Base-by-base conservation (phyloP, 2,329 filamentous ascomycete species). In the Cyphellophora europaea region DNA sequence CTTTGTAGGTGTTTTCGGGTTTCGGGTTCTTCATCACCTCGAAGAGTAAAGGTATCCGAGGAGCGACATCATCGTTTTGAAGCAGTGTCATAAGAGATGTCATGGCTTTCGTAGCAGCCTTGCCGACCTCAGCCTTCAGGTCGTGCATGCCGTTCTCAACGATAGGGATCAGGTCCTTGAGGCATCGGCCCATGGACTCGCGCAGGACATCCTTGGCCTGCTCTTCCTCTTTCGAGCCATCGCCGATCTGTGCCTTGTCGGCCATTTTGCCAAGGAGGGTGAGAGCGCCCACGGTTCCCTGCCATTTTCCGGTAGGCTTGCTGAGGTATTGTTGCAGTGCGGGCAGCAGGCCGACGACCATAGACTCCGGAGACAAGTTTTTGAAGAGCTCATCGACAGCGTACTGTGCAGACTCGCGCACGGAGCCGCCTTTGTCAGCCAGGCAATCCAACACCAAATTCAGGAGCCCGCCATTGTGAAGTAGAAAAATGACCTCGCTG, bases 71-170 rank as follows among this genome's bases (percentile, higher is more conserved):
- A 65, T 98, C 91, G 69, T 98, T 98, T 55, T 87, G 87, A 31
- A 98, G 74, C 11, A 98, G 76, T 6, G 80, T 82, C 3, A 87
- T 93, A 36, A 98, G 71, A 21, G 86, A 83, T 51, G 75, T 84
- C 89, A 98, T 96, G 32, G 89, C 85, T 61, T 83, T 80, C 54
- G 84, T 67, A n/a, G 91, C 79, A 65, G 93, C 84, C 68, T 94
- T 96, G 59, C 65, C 62, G 36, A 77, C 72, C 54, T 96, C 91
- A 31, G 68, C 55, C 71, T 98, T 98, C 56, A 98, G 71, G 58
- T 98, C 91, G 63, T 95, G 87, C 89, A 98, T 96, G 50, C 86
- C 86, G 35, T 70, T 72, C 63, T 96, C 91, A 38, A 93, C 87
- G 28, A 95, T 67, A 15, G 91, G 91, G 44, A 98, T 96, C 49